A percentile compares a stretch with the other conserved stretches of the same genome.
These are phyloP conservation scores for Aspergillus tamarii DNA, from an alignment of 2,329 filamentous ascomycete species.

Conservation along the genomic window DNA sequence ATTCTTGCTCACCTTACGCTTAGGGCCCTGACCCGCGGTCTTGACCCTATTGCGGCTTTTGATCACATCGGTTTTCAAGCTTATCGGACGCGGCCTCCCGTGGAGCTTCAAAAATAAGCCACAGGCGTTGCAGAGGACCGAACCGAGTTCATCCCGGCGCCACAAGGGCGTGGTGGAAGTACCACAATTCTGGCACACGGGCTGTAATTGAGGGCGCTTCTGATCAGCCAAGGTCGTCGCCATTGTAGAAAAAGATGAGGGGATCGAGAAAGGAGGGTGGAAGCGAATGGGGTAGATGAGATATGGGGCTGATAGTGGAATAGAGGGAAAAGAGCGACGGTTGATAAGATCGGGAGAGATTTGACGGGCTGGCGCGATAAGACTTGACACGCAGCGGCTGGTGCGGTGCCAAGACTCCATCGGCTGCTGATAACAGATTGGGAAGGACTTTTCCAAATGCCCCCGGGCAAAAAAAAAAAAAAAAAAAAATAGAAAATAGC, in stretches of 20 bases:
- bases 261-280: slow-evolving; percentile 25
- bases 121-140: slow-evolving; percentile 97
- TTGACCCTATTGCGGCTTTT: slow-evolving; percentile 99
- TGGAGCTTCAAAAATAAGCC: slow-evolving; percentile 97
- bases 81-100: slow-evolving; percentile 88
- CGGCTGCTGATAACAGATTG: slow-evolving; percentile 36
- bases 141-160: slow-evolving; percentile 94
- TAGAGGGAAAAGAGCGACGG: slow-evolving; percentile 35
- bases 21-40: slow-evolving; percentile 75
- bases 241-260: slow-evolving; percentile 36
- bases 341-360: slow-evolving; percentile 48
- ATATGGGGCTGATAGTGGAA: slow-evolving; percentile 25
- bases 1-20: slow-evolving; percentile 72
- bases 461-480: slow-evolving; percentile 13
- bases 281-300: slow-evolving; percentile 24
- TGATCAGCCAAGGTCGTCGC: slow-evolving; percentile 53
- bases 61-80: slow-evolving; percentile 98
- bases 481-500: slow-evolving; percentile 22
- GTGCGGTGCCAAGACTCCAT: slow-evolving; percentile 41
- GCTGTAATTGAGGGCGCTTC: slow-evolving; percentile 71
- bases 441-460: not conserved
- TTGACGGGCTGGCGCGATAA: slow-evolving; percentile 50
- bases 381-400: slow-evolving; percentile 44
- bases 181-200: slow-evolving; percentile 92
- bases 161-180: slow-evolving; percentile 96